Percentiles rank a stretch among this genome's conserved stretches.
Evolutionary conservation across 345 rosid genomes (phyloP).

Genomic region (Acer yangbiense): DNA sequence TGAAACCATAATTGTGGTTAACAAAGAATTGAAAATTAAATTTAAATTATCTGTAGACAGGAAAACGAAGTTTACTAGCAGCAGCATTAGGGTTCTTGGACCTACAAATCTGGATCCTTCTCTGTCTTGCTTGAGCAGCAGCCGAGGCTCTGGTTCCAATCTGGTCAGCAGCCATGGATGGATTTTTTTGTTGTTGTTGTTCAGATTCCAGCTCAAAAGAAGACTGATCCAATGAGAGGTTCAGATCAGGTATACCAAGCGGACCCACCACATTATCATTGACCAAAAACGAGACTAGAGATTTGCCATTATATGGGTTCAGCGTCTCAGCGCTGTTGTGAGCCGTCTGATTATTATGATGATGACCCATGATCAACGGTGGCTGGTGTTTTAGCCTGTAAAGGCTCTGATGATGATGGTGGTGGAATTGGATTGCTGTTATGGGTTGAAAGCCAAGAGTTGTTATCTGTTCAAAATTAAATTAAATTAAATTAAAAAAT

Average conservation of each 20-base stretch:
- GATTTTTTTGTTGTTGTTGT: not conserved
- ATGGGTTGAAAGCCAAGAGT: not conserved
- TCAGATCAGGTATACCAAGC: slow-evolving; percentile 32
- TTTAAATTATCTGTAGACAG: slow-evolving; percentile 10
- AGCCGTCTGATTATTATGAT: slow-evolving; percentile 5
- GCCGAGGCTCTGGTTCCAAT: slow-evolving; percentile 22
- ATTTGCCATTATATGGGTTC: not conserved
- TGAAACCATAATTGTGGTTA: not conserved
- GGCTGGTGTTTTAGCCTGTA: not conserved
- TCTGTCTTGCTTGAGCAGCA: slow-evolving; percentile 42
- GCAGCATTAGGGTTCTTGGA: slow-evolving; percentile 18
- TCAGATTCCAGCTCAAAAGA: slow-evolving; percentile 7
- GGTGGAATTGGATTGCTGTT: not conserved
- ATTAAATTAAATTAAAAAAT: not conserved
- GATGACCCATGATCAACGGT: not conserved
- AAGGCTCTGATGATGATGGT: not conserved
- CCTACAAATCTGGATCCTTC: slow-evolving; percentile 36
- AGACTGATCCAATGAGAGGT: slow-evolving; percentile 15
- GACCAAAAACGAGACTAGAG: slow-evolving; percentile 1
- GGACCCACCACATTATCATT: slow-evolving; percentile 13
- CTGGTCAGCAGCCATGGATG: not conserved
- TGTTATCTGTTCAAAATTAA: slow-evolving; percentile 1
- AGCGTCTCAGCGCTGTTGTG: not conserved
- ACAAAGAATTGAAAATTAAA: not conserved
- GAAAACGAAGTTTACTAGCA: slow-evolving; percentile 12